Conservation (phyloP, 306 rosid species). For the Pyrus betulifolia region DNA sequence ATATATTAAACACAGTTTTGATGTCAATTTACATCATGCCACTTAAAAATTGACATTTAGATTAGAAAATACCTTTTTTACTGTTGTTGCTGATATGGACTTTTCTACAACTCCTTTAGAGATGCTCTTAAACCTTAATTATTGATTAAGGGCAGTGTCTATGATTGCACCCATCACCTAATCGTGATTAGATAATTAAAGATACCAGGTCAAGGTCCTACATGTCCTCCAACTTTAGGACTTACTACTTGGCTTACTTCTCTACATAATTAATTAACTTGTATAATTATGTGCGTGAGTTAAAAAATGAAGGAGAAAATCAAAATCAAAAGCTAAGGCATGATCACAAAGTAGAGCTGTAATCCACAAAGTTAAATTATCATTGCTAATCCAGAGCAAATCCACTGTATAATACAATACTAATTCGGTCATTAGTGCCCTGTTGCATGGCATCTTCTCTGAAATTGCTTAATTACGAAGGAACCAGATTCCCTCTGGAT, state of each 20-base stretch:
- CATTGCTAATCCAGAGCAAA: background rate
- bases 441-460: background rate
- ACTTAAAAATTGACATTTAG: too few species aligned
- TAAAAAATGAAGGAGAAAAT: background rate
- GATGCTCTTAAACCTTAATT: background rate
- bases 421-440: background rate
- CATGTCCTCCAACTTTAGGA: background rate
- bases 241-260: background rate
- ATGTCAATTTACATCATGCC: too few species aligned
- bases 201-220: conserved; percentile 10
- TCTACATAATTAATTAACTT: background rate
- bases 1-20: too few species aligned
- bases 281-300: background rate
- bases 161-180: conserved; percentile 8
- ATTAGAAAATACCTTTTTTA: too few species aligned
- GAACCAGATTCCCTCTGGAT: too few species aligned
- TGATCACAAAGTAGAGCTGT: conserved; percentile 25
- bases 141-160: background rate
- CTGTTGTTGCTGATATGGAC: too few species aligned
- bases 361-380: conserved; percentile 22
- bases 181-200: background rate
- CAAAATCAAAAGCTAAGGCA: background rate
- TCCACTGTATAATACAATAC: background rate
- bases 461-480: background rate
- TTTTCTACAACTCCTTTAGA: too few species aligned